A percentile compares a stretch with the other conserved stretches of the same genome.
phyloP scores from a whole-genome alignment of 352 stramenopile species.

The Pythium diclinum region DNA sequence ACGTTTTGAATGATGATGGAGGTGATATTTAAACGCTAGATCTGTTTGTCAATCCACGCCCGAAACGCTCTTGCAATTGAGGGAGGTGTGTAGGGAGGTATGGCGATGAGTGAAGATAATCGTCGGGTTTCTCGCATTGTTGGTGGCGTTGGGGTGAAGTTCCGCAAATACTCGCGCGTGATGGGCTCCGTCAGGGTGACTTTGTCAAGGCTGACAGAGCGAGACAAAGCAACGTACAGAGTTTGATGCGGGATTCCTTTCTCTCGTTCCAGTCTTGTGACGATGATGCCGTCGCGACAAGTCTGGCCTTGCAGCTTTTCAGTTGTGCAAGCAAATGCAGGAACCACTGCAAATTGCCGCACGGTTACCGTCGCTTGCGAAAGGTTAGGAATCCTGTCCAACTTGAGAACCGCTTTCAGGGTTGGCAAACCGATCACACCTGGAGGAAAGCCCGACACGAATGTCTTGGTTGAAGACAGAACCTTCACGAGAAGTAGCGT shows the following conservation, averaged over 20 bases:
- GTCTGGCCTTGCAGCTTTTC: conserved; percentile 34
- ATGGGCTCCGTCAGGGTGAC: background rate
- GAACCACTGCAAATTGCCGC: conserved; percentile 24
- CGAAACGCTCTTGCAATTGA: no score
- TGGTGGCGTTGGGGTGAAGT: no score
- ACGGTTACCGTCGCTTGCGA: conserved; percentile 17
- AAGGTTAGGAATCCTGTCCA: background rate
- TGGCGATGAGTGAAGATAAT: no score
- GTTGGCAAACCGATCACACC: background rate
- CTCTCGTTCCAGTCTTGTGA: conserved; percentile 2
- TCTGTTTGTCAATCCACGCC: no score
- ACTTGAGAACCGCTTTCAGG: conserved; percentile 5
- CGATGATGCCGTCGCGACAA: conserved; percentile 24
- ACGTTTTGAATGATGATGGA: no score
- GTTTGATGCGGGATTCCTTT: background rate
- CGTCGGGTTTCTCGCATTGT: no score
- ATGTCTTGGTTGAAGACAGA: background rate
- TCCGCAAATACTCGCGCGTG: background rate
- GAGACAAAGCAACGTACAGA: conserved; percentile 2
- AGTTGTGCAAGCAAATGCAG: conserved; percentile 26
- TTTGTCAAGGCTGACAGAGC: background rate
- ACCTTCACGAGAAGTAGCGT: background rate
- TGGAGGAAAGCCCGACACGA: background rate
- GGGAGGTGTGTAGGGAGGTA: no score
- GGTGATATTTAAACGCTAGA: no score